These are phyloP conservation scores for Gardenia jasminoides DNA, from an alignment of 257 asterid genomes.

Conservation along the genomic window DNA sequence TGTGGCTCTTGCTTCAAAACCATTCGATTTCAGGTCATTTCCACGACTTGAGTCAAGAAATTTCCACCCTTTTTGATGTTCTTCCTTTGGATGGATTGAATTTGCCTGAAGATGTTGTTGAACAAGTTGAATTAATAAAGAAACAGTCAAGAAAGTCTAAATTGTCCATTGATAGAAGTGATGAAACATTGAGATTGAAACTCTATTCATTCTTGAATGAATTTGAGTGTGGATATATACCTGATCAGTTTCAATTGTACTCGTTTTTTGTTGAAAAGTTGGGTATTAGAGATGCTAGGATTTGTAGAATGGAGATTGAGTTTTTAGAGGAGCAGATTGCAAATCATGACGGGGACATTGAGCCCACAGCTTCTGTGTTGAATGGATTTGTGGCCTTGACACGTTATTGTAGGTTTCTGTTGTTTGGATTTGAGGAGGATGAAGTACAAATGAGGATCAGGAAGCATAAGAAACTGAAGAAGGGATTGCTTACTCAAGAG, in stretches of 20 bases:
- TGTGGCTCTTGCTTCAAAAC: conserved; percentile 85
- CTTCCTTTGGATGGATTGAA: conserved; percentile 52
- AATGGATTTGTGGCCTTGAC: conserved; percentile 72
- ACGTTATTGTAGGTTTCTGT: conserved; percentile 71
- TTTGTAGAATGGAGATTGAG: conserved; percentile 74
- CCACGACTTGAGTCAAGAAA: conserved; percentile 78
- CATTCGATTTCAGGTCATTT: conserved; percentile 75
- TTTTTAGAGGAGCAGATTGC: conserved; percentile 88
- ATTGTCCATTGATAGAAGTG: conserved; percentile 53
- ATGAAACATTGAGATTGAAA: conserved; percentile 55
- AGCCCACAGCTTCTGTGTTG: conserved; percentile 61
- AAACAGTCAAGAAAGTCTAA: conserved; percentile 59
- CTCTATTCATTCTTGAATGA: conserved; percentile 66
- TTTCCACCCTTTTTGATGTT: conserved; percentile 82
- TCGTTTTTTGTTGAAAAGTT: conserved; percentile 55
- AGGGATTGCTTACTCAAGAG: conserved; percentile 53
- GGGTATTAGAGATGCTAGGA: conserved; percentile 46
- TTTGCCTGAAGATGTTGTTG: conserved; percentile 63
- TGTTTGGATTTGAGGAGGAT: conserved; percentile 78
- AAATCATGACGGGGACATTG: conserved; percentile 76
- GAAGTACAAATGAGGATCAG: conserved; percentile 54
- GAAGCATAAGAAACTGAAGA: conserved; percentile 44
- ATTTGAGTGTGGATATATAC: conserved; percentile 62
- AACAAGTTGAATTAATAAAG: conserved; percentile 63
- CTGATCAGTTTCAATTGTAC: conserved; percentile 45